These are phyloP conservation scores for Trametes sp. DNA, from an alignment of 1,284 basidiomycete genomes.

Conservation along the genomic window DNA sequence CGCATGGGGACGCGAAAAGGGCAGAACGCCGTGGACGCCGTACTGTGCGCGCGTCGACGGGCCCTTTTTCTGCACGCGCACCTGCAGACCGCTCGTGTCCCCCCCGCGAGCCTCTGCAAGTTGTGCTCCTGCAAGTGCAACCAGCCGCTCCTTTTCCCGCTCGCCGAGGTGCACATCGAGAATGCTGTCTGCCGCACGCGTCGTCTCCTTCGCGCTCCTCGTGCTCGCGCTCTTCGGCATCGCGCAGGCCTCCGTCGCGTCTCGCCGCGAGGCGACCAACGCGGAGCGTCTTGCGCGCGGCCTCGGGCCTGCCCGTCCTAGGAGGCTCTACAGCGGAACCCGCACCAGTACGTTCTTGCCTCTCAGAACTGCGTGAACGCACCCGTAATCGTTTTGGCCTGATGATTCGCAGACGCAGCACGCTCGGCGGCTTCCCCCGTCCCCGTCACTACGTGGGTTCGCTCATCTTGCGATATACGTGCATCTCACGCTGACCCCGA, in stretches of 20 bases:
- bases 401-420: constrained; percentile 1
- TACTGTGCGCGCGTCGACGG: too few species aligned
- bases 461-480: too few species aligned
- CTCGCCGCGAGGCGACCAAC: constrained; percentile 14
- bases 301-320: constrained; percentile 12
- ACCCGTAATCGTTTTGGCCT: too few species aligned
- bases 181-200: constrained; percentile 22
- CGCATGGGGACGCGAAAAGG: not conserved
- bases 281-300: constrained; percentile 19
- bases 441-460: not conserved
- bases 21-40: too few species aligned
- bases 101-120: too few species aligned
- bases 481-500: too few species aligned
- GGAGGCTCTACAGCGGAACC: constrained; percentile 7
- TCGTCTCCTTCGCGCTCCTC: constrained; percentile 25
- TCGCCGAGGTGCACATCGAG: not conserved
- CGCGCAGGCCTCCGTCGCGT: constrained; percentile 5
- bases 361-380: not conserved
- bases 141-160: not conserved
- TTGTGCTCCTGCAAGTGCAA: too few species aligned
- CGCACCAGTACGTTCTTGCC: constrained; percentile 1
- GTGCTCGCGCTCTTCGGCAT: constrained; percentile 26
- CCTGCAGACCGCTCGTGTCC: too few species aligned
- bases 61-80: too few species aligned
- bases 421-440: constrained; percentile 10